phyloP scores from a whole-genome alignment of 176 grass and related monocot genomes.

The Carex cristatella region DNA sequence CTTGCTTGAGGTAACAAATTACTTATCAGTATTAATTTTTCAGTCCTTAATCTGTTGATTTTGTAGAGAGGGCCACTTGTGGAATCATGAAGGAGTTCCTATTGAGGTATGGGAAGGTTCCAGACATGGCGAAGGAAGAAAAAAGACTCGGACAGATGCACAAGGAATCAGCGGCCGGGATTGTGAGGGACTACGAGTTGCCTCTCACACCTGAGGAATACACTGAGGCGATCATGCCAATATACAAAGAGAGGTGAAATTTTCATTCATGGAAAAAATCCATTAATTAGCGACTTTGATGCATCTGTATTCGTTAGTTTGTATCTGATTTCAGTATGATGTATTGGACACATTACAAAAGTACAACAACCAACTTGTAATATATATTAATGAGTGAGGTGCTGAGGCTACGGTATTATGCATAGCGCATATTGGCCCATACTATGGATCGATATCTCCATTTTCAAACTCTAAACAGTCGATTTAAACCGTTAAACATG shows the following conservation, averaged over 20 bases:
- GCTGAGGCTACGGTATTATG: too few relatives aligned
- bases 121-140: conserved; percentile 52
- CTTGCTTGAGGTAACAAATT: not conserved
- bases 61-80: conserved; percentile 58
- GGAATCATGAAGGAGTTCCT: conserved; percentile 62
- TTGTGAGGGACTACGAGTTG: conserved; percentile 69
- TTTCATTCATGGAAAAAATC: not conserved
- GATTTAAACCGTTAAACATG: too few relatives aligned
- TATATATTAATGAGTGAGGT: too few relatives aligned
- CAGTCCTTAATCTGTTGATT: not conserved
- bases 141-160: conserved; percentile 72
- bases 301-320: not conserved
- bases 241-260: conserved; percentile 57
- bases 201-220: conserved; percentile 61
- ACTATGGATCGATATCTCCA: too few relatives aligned
- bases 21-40: not conserved
- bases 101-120: conserved; percentile 50
- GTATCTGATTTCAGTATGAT: not conserved
- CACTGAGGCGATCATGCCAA: conserved; percentile 53
- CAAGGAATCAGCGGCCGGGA: conserved; percentile 45
- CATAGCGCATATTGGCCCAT: too few relatives aligned
- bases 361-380: not conserved
- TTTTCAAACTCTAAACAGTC: too few relatives aligned
- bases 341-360: not conserved
- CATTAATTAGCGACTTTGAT: not conserved